These are phyloP conservation scores for Kalanchoe fedtschenkoi DNA, from an alignment of 164 flowering plant genomes.

Conservation along the genomic window DNA sequence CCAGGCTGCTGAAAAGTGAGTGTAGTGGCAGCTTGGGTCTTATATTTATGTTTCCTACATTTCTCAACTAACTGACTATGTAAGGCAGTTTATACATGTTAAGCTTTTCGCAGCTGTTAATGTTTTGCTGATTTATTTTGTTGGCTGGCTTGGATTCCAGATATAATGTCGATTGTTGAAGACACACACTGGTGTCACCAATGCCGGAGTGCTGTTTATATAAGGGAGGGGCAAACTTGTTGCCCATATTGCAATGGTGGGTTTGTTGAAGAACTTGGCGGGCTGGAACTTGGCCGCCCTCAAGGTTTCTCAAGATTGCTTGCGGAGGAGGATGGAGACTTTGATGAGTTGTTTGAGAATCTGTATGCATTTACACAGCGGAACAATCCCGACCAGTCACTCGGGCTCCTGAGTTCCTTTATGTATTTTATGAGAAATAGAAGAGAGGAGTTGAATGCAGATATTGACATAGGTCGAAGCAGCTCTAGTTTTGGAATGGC, in stretches of 20 bases:
- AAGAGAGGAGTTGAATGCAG: constrained; percentile 9
- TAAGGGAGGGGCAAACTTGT: constrained; percentile 9
- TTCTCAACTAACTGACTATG: too few species aligned
- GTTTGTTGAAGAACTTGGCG: constrained; percentile 31
- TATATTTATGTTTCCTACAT: too few species aligned
- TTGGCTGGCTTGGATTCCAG: not conserved
- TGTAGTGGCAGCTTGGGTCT: too few species aligned
- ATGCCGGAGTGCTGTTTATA: constrained; percentile 22
- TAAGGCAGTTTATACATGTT: too few species aligned
- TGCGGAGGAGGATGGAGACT: constrained; percentile 4
- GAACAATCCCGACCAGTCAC: constrained; percentile 16
- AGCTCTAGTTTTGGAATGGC: constrained; percentile 19
- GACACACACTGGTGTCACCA: constrained; percentile 43
- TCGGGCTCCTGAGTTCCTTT: constrained; percentile 19
- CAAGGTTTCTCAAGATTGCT: constrained; percentile 7
- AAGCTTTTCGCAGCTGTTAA: too few species aligned
- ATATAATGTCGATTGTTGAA: constrained; percentile 23
- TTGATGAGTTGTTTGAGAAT: constrained; percentile 6
- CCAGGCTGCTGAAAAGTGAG: too few species aligned
- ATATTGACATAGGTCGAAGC: constrained; percentile 18
- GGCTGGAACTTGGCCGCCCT: constrained; percentile 11
- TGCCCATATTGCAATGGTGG: constrained; percentile 38
- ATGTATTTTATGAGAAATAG: constrained; percentile 22
- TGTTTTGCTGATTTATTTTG: not conserved
- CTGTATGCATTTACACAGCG: constrained; percentile 8